Conservation (phyloP, 768 basidiomycete genomes). For the Boletus rubroflammeus region DNA sequence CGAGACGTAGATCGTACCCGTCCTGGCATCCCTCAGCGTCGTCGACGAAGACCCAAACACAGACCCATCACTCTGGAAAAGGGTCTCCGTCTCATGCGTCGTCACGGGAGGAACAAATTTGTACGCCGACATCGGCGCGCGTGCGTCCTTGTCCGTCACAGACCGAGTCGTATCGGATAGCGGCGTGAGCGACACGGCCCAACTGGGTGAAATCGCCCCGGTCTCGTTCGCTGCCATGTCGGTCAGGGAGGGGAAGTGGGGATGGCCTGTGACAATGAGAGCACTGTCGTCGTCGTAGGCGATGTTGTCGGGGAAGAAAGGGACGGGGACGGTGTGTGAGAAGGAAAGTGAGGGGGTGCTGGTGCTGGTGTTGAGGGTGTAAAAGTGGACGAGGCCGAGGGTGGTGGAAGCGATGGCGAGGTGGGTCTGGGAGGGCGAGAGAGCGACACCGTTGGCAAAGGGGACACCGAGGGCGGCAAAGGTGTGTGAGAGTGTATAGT, state of each 20-base stretch:
- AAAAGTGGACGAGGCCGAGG: conserved; percentile 45
- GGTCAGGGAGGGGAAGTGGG: conserved; percentile 53
- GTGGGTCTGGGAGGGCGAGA: conserved; percentile 47
- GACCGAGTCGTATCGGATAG: not conserved
- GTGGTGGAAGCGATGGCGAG: conserved; percentile 60
- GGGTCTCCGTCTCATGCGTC: conserved; percentile 47
- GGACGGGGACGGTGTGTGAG: conserved; percentile 42
- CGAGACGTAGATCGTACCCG: conserved; percentile 48
- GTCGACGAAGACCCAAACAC: conserved; percentile 55
- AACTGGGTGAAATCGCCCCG: conserved; percentile 47
- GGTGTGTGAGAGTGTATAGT: conserved; percentile 30
- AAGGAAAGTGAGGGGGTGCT: conserved; percentile 38
- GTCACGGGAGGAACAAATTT: conserved; percentile 36
- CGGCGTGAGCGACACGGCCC: conserved; percentile 49
- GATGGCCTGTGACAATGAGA: conserved; percentile 63
- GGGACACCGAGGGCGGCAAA: conserved; percentile 48
- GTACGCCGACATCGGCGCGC: conserved; percentile 42
- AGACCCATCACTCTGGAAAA: conserved; percentile 75
- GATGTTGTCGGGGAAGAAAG: conserved; percentile 64
- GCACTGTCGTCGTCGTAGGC: conserved; percentile 44
- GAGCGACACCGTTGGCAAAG: conserved; percentile 67
- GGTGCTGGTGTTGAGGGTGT: conserved; percentile 40
- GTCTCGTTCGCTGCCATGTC: conserved; percentile 44
- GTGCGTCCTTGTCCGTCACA: not conserved
- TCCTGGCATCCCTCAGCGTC: conserved; percentile 46